Percentiles rank a stretch among this genome's conserved stretches.
Evolutionary conservation across 768 basidiomycete genomes (phyloP).

Genomic region (Ramaria sp.): DNA sequence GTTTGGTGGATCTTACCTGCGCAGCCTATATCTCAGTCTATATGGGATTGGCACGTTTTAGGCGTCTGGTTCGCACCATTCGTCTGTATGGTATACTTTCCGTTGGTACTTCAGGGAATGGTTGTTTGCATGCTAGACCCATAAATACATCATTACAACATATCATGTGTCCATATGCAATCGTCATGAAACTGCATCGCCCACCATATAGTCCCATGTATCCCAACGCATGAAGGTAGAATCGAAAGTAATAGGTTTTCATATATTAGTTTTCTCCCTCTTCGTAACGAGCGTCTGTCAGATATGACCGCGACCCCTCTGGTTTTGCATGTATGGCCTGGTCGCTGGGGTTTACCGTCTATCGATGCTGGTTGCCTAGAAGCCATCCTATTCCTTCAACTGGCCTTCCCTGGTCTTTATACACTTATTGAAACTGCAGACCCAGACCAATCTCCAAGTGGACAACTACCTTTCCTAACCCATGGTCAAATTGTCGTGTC

Average conservation of each 20-base stretch:
- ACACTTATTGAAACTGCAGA: conserved; percentile 48
- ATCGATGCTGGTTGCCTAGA: conserved; percentile 57
- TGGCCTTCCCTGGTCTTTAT: conserved; percentile 60
- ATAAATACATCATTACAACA: too few relatives aligned
- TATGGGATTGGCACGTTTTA: conserved; percentile 73
- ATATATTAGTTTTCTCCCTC: too few relatives aligned
- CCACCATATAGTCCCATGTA: too few relatives aligned
- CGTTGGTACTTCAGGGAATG: conserved; percentile 61
- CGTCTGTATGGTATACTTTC: conserved; percentile 66
- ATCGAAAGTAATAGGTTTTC: too few relatives aligned
- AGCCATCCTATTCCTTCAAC: conserved; percentile 57
- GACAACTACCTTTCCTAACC: conserved; percentile 60
- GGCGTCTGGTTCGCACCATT: conserved; percentile 80
- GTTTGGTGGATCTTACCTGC: conserved; percentile 46
- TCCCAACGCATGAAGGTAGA: too few relatives aligned
- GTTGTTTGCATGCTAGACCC: conserved; percentile 29
- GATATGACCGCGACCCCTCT: conserved; percentile 8
- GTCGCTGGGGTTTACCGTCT: conserved; percentile 52
- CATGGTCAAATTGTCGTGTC: conserved; percentile 43
- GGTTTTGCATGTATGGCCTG: conserved; percentile 60
- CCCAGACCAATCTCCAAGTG: conserved; percentile 64
- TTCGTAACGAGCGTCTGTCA: not conserved
- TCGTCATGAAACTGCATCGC: too few relatives aligned
- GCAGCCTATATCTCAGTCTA: conserved; percentile 34
- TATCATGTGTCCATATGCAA: too few relatives aligned